Conservation (phyloP, 1,139 yeast genomes). For the Suhomyces bokatorum region DNA sequence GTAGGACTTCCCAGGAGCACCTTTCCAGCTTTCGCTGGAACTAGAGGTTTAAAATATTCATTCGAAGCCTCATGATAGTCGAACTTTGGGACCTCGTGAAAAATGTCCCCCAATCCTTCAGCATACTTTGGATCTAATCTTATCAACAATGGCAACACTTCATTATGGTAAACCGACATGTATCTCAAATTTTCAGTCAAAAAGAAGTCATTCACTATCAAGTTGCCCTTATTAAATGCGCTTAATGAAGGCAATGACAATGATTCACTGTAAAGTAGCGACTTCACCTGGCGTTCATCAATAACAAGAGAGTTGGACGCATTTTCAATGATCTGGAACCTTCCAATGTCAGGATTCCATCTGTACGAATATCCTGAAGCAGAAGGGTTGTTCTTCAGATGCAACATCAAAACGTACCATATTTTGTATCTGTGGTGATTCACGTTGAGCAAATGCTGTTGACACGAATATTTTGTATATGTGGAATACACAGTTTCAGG, state of each 20-base stretch:
- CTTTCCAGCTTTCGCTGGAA: slow-evolving; percentile 23
- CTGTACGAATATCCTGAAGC: slow-evolving; percentile 31
- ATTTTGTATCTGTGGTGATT: slow-evolving; percentile 41
- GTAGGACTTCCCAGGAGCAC: slow-evolving; percentile 7
- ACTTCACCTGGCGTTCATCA: slow-evolving; percentile 36
- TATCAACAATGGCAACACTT: slow-evolving; percentile 35
- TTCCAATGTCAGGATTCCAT: slow-evolving; percentile 42
- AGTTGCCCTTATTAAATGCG: slow-evolving; percentile 35
- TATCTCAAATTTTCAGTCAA: slow-evolving; percentile 37
- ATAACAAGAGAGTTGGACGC: slow-evolving; percentile 26
- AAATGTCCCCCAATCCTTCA: slow-evolving; percentile 35
- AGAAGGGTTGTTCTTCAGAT: slow-evolving; percentile 25
- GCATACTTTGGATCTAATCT: slow-evolving; percentile 31
- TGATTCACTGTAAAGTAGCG: slow-evolving; percentile 35
- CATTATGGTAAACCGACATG: slow-evolving; percentile 44
- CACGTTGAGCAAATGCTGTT: slow-evolving; percentile 40
- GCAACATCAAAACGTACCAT: slow-evolving; percentile 38
- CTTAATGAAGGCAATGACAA: slow-evolving; percentile 35
- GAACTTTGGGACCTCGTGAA: slow-evolving; percentile 35
- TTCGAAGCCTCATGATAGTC: slow-evolving; percentile 34
- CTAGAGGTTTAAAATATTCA: slow-evolving; percentile 33
- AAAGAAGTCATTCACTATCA: slow-evolving; percentile 41
- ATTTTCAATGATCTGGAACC: slow-evolving; percentile 35
- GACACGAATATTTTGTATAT: slow-evolving; percentile 44
- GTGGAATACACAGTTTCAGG: slow-evolving; percentile 47